Conservation (phyloP, 805 yeast species). For the Barnettozyma sp. region DNA sequence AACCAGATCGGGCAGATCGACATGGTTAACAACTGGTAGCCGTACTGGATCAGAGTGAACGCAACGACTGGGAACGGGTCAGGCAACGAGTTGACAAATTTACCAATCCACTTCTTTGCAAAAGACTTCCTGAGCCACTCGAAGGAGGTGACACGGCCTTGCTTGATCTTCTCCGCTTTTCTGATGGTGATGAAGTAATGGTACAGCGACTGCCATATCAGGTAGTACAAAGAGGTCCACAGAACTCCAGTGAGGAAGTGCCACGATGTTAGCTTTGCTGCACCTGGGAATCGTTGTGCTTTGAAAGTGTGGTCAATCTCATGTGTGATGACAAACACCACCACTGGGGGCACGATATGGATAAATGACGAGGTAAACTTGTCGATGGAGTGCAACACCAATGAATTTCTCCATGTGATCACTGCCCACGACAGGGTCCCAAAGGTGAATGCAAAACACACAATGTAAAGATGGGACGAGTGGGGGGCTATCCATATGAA, state of each 20-base stretch:
- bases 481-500: slow-evolving; percentile 81
- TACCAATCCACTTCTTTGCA: slow-evolving; percentile 58
- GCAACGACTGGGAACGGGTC: slow-evolving; percentile 83
- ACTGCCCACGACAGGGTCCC: slow-evolving; percentile 94
- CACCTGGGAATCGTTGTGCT: slow-evolving; percentile 68
- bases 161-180: slow-evolving; percentile 69
- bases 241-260: slow-evolving; percentile 60
- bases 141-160: slow-evolving; percentile 84
- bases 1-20: slow-evolving; percentile 86
- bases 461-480: slow-evolving; percentile 64
- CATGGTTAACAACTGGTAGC: slow-evolving; percentile 85
- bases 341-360: slow-evolving; percentile 84
- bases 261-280: slow-evolving; percentile 64
- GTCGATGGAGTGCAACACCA: slow-evolving; percentile 86
- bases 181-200: slow-evolving; percentile 88
- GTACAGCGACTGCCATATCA: slow-evolving; percentile 84
- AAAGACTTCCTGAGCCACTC: slow-evolving; percentile 73
- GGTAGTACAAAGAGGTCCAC: slow-evolving; percentile 75
- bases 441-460: slow-evolving; percentile 79
- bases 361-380: slow-evolving; percentile 88
- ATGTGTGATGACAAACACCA: slow-evolving; percentile 82
- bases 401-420: slow-evolving; percentile 90
- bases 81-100: slow-evolving; percentile 73
- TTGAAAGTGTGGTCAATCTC: slow-evolving; percentile 47
- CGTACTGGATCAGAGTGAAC: slow-evolving; percentile 79